Evolutionary conservation across 2,329 filamentous ascomycete species (phyloP), one percentile per base, ranked within the genome.

Genomic region (Furcasterigmium sp.): DNA sequence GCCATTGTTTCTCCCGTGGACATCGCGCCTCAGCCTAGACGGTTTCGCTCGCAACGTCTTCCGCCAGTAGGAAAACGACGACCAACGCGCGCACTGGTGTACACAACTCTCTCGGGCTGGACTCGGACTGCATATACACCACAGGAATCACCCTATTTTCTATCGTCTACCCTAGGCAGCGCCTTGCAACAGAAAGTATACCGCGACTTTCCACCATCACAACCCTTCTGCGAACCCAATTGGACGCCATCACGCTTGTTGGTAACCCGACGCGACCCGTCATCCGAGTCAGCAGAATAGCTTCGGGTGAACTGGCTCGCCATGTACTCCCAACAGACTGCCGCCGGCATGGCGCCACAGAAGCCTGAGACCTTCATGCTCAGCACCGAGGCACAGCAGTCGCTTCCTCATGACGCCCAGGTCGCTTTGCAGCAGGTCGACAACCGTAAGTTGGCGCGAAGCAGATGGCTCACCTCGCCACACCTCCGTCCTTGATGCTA

Each of bases 291-390:
- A n/a, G n/a, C n/a, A n/a, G n/a, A n/a, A n/a, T n/a, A n/a, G n/a
- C n/a, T n/a, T n/a, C n/a, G n/a, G n/a, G n/a, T n/a, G n/a, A n/a
- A n/a, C 7, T 26, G 23, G 23, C 23, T 26, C 62, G 67, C 46
- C 59, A 91, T 91, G 87, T 91, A 89, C 70, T 78, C 84, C 54
- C 85, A 89, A 71, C 85, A 90, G 72, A 80, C 86, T 60, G 80
- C 86, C 60, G 77, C 83, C 55, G 95, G 96, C 88, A 86, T 87
- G 57, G 85, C 87, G 59, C 87, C 87, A 51, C 90, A 96, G 72
- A 96, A 95, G 68, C 93, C 93, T 55, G 93, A 98, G 76, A 97
- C 93, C 32, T 98, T 98, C 64, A 91, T 98, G 85, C 78, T 98
- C 65, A 95, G 91, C 64, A 91, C 86, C 59, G 91, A 97, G 72